Percentiles rank a stretch among this genome's conserved stretches.
phyloP scores from a whole-genome alignment of 495 filamentous ascomycete species.

The Tetracladium setigerum region DNA sequence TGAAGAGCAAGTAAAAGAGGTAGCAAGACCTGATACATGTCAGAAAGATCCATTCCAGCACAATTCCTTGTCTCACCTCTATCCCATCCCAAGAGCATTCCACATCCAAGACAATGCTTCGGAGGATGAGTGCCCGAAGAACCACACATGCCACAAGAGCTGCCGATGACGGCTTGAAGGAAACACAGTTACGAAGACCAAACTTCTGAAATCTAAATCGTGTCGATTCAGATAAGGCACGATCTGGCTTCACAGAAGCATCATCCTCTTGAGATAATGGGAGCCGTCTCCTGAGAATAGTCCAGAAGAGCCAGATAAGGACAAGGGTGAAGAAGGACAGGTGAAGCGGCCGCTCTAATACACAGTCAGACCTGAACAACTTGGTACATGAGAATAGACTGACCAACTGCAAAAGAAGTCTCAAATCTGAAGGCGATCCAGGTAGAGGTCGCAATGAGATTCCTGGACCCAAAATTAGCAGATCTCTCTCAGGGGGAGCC shows the following conservation, averaged over 20 bases:
- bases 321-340: neutral
- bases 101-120: constrained; percentile 1
- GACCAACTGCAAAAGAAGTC: neutral
- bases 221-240: neutral
- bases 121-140: neutral
- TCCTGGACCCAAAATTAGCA: neutral
- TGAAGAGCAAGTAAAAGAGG: constrained; percentile 4
- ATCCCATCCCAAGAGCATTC: constrained; percentile 10
- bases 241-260: neutral
- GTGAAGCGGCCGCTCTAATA: neutral
- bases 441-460: constrained; percentile 2
- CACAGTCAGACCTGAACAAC: neutral
- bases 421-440: constrained; percentile 1
- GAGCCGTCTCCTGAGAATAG: neutral
- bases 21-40: constrained; percentile 3
- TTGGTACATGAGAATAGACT: neutral
- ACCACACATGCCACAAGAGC: neutral
- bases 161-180: neutral
- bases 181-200: neutral
- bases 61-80: neutral
- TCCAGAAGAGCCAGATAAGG: neutral
- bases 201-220: too few relatives aligned
- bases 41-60: neutral
- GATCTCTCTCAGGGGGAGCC: too few relatives aligned
- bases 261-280: neutral